phyloP scores from a whole-genome alignment of 2,329 filamentous ascomycete species.

The Cercospora nicotianae region DNA sequence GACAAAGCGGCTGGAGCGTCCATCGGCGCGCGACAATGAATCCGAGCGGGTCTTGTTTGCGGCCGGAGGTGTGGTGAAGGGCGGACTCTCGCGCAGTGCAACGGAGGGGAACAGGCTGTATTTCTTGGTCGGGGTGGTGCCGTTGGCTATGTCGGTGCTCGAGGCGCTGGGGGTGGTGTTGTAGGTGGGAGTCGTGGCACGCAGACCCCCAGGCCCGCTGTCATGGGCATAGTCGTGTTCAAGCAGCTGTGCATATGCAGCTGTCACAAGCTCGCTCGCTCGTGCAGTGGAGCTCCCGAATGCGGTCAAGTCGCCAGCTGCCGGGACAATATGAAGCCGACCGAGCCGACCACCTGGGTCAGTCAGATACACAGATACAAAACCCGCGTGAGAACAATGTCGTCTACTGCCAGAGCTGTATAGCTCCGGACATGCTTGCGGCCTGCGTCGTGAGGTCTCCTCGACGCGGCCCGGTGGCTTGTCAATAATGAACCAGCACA shows the following conservation, averaged over 20 bases:
- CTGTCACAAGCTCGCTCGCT: slow-evolving; percentile 3
- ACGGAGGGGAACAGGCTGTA: slow-evolving; percentile 16
- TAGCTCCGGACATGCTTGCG: background rate
- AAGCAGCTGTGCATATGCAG: background rate
- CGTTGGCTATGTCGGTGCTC: background rate
- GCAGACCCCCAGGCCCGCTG: background rate
- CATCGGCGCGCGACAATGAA: slow-evolving; percentile 1
- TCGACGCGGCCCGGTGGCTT: background rate
- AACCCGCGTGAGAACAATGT: background rate
- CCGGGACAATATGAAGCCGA: background rate
- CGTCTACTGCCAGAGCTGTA: background rate
- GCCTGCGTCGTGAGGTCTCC: background rate
- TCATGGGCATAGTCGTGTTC: background rate
- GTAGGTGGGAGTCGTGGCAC: background rate
- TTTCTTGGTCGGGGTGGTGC: background rate
- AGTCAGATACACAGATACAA: background rate
- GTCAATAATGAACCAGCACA: background rate
- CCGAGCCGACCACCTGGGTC: background rate
- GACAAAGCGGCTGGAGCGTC: slow-evolving; percentile 4
- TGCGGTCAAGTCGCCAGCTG: background rate
- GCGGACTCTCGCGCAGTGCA: slow-evolving; percentile 1
- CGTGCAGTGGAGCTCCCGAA: background rate
- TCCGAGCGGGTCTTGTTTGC: slow-evolving; percentile 1
- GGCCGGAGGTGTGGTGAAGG: background rate
- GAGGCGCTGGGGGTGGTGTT: background rate